Evolutionary conservation across 1,284 basidiomycete genomes (phyloP), one percentile per base, ranked within the genome.

Genomic region (Ustilago nuda): DNA sequence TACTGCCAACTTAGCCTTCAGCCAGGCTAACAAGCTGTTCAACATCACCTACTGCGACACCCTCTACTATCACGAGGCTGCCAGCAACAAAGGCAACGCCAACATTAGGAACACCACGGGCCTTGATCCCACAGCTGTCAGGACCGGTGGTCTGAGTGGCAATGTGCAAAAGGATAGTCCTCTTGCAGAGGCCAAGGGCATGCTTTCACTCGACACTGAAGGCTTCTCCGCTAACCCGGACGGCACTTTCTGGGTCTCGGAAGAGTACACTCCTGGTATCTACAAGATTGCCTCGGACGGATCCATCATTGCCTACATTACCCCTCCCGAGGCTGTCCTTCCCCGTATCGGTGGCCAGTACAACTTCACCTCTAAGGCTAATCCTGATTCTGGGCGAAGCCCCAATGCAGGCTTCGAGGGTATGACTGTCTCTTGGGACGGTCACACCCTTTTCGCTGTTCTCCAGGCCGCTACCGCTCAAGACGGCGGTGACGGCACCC

Each of bases 181-280:
- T 56, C 88, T 54, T 75, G 69, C 15, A 75, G 81, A 11, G 87
- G 70, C 67, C 7, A 68, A 89, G 23, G 23, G 23, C 72, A 86
- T 88, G 37, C 84, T 92, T 46, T 87, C 88, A 0, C 76, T 91
- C 15, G 91, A 92, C 77, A 86, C 88, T 0, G 91, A 92, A 79
- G 91, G 91, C 3, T 82, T 92, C 3, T 89, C 89, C 1, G 84
- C 89, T 3, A 89, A 90, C 73, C 78, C 85, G 0, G 91, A 92
- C 80, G 91, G 90, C 76, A 73, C 43, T 36, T 46, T 59, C 50
- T 55, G 55, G 58, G 86, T 89, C 30, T 90, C 89, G 65, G 91
- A 92, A 76, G 90, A 92, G 85, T 92, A 92, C 81, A 91, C 91
- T 0, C 90, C 91, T 4, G 91, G 91, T 80, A 89, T 92, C 80